A percentile compares a stretch with the other conserved stretches of the same genome.
Conservation (phyloP, 23 red algal species). For the Gracilaria domingensis region DNA sequence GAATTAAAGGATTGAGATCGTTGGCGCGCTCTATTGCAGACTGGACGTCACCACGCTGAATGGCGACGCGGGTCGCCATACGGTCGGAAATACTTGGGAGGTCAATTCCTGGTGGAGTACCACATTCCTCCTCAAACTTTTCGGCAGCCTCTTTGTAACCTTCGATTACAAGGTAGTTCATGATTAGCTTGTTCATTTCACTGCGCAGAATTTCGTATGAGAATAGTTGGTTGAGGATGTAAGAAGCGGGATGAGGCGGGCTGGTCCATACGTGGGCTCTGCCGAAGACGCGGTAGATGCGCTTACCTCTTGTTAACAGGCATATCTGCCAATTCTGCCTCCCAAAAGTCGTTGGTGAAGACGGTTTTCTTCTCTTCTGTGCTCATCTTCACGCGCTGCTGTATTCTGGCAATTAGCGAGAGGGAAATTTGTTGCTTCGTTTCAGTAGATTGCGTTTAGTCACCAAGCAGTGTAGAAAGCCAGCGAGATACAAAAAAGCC, state of each 20-base stretch:
- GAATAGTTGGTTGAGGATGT: slow-evolving; percentile 1
- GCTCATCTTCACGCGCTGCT: slow-evolving; percentile 21
- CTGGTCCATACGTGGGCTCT: too few relatives aligned
- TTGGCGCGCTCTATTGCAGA: slow-evolving; percentile 88
- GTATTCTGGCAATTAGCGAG: slow-evolving; percentile 20
- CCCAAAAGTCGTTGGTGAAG: slow-evolving; percentile 75
- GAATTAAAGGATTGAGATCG: slow-evolving; percentile 87
- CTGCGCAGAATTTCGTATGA: background rate
- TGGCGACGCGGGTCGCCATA: slow-evolving; percentile 82
- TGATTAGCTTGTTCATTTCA: slow-evolving; percentile 87
- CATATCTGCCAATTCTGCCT: slow-evolving; percentile 72
- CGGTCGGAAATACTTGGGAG: slow-evolving; percentile 85
- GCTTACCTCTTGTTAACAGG: slow-evolving; percentile 80
- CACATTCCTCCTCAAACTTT: slow-evolving; percentile 79
- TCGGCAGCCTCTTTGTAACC: slow-evolving; percentile 96
- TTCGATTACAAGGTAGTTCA: slow-evolving; percentile 99
- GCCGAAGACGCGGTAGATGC: background rate
- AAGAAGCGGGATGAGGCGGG: background rate
- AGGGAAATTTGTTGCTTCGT: slow-evolving; percentile 37
- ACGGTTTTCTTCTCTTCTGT: slow-evolving; percentile 52
- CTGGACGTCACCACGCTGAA: slow-evolving; percentile 86
- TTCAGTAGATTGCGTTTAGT: background rate
- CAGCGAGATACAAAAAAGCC: background rate
- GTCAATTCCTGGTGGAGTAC: slow-evolving; percentile 88
- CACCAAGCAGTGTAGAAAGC: background rate